Conservation (phyloP, 768 basidiomycete genomes). For the Chalciporus sphaerocephalus region DNA sequence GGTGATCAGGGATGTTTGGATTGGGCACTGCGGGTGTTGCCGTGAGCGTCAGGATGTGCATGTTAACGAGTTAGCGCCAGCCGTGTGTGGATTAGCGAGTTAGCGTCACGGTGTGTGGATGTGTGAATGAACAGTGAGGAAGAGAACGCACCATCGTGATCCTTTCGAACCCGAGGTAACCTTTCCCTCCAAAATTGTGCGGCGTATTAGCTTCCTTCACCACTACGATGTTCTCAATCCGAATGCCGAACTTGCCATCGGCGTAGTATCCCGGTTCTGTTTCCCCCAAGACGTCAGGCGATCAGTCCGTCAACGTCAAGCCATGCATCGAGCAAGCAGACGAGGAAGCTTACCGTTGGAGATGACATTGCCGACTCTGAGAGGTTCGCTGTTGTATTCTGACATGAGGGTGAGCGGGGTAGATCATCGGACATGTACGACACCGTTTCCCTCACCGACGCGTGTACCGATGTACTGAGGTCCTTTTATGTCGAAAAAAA, state of each 20-base stretch:
- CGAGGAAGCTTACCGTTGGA: slow-evolving; percentile 56
- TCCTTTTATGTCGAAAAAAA: too few species aligned
- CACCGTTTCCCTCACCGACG: slow-evolving; percentile 27
- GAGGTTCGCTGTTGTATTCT: slow-evolving; percentile 64
- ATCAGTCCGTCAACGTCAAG: background rate
- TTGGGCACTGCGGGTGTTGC: slow-evolving; percentile 59
- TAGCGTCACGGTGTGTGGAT: too few species aligned
- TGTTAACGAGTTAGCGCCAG: background rate
- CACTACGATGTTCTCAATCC: slow-evolving; percentile 87
- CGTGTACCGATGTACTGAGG: slow-evolving; percentile 52
- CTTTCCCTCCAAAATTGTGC: slow-evolving; percentile 75
- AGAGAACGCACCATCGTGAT: slow-evolving; percentile 72
- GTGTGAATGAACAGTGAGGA: too few species aligned
- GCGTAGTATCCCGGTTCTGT: slow-evolving; percentile 88
- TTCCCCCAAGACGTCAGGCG: background rate
- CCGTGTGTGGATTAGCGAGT: too few species aligned
- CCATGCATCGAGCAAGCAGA: background rate
- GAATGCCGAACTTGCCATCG: slow-evolving; percentile 87
- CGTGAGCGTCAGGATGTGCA: too few species aligned
- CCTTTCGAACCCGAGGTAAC: slow-evolving; percentile 79
- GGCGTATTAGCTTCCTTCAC: slow-evolving; percentile 68
- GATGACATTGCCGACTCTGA: slow-evolving; percentile 87
- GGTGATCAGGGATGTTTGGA: slow-evolving; percentile 81
- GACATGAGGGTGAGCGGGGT: background rate
- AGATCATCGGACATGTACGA: background rate